These are phyloP conservation scores for Aspergillus hiratsukae DNA, from an alignment of 2,329 filamentous ascomycete genomes.

Conservation along the genomic window DNA sequence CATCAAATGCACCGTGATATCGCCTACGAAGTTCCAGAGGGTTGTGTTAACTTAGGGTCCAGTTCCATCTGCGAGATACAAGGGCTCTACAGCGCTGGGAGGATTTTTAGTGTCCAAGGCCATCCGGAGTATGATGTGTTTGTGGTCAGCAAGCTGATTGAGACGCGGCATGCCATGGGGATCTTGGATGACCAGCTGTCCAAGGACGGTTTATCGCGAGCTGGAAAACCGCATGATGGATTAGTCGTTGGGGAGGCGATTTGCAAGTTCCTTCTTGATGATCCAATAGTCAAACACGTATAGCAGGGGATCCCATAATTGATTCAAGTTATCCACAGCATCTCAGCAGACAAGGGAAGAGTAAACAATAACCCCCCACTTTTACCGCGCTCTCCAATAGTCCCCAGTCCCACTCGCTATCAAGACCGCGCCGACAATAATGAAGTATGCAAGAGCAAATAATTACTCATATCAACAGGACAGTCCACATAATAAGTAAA, in stretches of 20 bases:
- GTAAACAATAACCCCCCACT: not conserved
- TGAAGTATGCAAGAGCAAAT: not conserved
- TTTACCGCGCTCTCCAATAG: not conserved
- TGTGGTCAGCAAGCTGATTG: constrained; percentile 34
- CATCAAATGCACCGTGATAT: constrained; percentile 50
- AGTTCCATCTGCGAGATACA: constrained; percentile 43
- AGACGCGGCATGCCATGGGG: constrained; percentile 16
- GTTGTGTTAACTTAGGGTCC: constrained; percentile 39
- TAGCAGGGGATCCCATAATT: not conserved
- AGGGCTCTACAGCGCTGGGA: constrained; percentile 39
- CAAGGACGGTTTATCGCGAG: constrained; percentile 15
- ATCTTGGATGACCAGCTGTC: constrained; percentile 21
- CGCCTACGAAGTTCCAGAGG: constrained; percentile 38
- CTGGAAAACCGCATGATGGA: constrained; percentile 20
- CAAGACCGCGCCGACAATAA: not conserved
- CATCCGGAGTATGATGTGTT: constrained; percentile 45
- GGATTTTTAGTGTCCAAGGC: constrained; percentile 44
- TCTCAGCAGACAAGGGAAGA: not conserved
- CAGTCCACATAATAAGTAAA: not conserved
- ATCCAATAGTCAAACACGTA: not conserved
- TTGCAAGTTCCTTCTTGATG: constrained; percentile 14
- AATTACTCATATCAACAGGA: not conserved
- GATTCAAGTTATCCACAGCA: not conserved
- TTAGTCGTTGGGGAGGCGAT: constrained; percentile 15
- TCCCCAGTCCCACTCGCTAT: not conserved